Base-by-base conservation (phyloP, 2,329 filamentous ascomycete species). In the Fusarium solani-melongenae region DNA sequence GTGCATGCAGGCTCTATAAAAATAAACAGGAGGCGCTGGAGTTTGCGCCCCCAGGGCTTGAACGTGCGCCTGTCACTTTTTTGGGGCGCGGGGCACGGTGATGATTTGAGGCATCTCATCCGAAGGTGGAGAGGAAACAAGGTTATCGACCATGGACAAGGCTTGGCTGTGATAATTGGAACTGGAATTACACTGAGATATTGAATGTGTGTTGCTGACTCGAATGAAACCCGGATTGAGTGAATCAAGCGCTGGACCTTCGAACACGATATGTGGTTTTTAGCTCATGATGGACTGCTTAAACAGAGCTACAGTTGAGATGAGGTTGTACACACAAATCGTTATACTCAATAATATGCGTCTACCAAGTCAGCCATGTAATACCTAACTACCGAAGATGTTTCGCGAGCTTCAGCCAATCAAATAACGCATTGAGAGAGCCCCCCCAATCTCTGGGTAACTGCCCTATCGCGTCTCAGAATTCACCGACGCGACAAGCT, bases 401-500 rank as follows among this genome's bases (percentile, higher is more conserved):
- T 70, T 55, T 73, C 72, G 62, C 31, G 29, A 33, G 22, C 27
- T 57, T 31, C 4, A 22, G 6, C 58, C 67, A 73, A 73, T 71
- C 53, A 72, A 34, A 57, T 22, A 20, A 51, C 51, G 62, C 61
- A 72, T 74, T 64, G 59, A 70, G 53, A 17, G 33, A 14, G n/a
- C 34, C 62, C 71, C 66, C 58, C 56, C 61, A 64, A 72, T 70
- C 34, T 72, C 61, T 69, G 34, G 14, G 34, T 17, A 6, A 9
- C 9, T 59, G 29, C 65, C 71, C 62, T 76, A 72, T 72, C 73
- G 69, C 72, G 69, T 70, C 61, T 31, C 49, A 61, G 44, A 31
- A 31, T 66, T 70, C 60, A 71, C 68, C 62, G 56, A 74, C 73
- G 73, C 73, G 73, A 74, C 71, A 66, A 62, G 38, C 49, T 59